phyloP scores from a whole-genome alignment of 164 flowering plant species.

The Akebia trifoliata region DNA sequence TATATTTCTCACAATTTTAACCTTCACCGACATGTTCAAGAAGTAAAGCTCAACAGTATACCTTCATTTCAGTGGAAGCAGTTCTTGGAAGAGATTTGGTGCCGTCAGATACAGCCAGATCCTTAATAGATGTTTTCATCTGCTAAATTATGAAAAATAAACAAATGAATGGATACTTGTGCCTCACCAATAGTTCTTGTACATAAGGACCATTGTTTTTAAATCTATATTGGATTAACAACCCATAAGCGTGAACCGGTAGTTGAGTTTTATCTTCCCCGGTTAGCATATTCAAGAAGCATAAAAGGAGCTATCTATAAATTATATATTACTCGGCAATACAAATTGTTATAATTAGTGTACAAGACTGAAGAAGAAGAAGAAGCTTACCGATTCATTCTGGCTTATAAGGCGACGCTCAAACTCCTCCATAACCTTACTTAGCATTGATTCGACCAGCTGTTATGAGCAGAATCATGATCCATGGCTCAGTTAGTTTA shows the following conservation, averaged over 20 bases:
- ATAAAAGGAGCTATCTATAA: too few species aligned
- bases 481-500: not conserved
- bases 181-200: too few species aligned
- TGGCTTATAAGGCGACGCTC: conserved; percentile 55
- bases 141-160: conserved; percentile 11
- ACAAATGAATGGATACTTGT: too few species aligned
- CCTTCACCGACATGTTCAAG: not conserved
- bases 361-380: not conserved
- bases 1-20: too few species aligned
- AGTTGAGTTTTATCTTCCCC: not conserved
- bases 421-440: conserved; percentile 79
- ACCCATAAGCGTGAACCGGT: not conserved
- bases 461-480: conserved; percentile 25
- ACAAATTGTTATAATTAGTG: not conserved
- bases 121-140: conserved; percentile 35
- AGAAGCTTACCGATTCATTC: conserved; percentile 37
- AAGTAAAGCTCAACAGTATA: conserved; percentile 15
- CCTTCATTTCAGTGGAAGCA: conserved; percentile 42
- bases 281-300: not conserved
- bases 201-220: not conserved
- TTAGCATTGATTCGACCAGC: conserved; percentile 80
- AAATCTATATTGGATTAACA: not conserved
- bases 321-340: too few species aligned
- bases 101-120: conserved; percentile 20
- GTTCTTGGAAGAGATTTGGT: conserved; percentile 29